Base-by-base conservation (phyloP, 371 early-diverging fungal species). In the Mortierella sp. region DNA sequence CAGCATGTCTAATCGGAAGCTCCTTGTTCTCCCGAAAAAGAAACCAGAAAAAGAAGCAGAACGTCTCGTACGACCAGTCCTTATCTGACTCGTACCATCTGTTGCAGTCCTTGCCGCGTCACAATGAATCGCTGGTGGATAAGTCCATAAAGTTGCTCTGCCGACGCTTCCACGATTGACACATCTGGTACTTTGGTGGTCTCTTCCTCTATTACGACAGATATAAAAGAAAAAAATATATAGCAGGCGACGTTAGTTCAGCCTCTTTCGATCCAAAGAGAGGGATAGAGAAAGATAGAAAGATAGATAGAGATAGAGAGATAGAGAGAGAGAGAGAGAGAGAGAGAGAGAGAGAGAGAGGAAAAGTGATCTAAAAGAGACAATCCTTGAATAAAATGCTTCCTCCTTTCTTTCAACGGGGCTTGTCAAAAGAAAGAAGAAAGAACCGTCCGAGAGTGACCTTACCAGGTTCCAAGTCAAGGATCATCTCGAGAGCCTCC, bases 61-160 rank as follows among this genome's bases (percentile, higher is more conserved):
- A 37, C 37, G 37, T 37, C 37, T 37, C 37, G 37, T 37, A 37
- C 37, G 37, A 37, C 37, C 37, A 37, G 37, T 37, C 37, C 37
- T 37, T 37, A 37, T 37, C 37, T 37, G 37, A 37, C 3, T 37
- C 37, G 9, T 37, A 85, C 92, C 92, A 94, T 93, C 14, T 84
- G 56, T 9, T 86, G 77, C 50, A 93, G 75, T 7, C 93, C 96
- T 16, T 82, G 85, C 58, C 90, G 87, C 21, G 95, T 94, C 45
- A 91, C 23, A 46, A 95, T 84, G 70, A 87, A 95, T 1, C 94
- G 87, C 44, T 89, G 90, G 75, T 95, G 96, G 55, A 95, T 91
- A 37, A 94, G 72, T 12, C 91, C 90, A 73, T 94, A 94, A n/a
- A 94, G 73, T 75, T 84, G 80, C 67, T 84, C 84, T 4, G 89